phyloP scores from a whole-genome alignment of 345 rosid genomes.

The Brassica rapa region DNA sequence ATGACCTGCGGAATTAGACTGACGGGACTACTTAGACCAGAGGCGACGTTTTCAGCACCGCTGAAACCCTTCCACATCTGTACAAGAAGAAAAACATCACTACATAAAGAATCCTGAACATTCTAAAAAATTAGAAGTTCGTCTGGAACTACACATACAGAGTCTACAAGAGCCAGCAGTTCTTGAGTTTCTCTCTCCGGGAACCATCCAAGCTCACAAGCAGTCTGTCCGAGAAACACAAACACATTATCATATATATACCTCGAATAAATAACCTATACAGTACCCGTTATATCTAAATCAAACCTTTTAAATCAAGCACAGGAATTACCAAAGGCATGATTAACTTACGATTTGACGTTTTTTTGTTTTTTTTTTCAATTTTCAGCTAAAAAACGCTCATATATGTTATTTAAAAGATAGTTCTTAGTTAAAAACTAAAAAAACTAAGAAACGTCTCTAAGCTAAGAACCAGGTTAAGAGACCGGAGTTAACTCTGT shows the following conservation, averaged over 20 bases:
- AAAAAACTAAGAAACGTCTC: no score
- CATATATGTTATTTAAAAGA: no score
- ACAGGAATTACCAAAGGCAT: no score
- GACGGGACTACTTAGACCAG: conserved; percentile 34
- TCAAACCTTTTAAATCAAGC: no score
- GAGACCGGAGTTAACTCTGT: neutral
- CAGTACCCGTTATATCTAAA: neutral
- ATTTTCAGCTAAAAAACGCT: no score
- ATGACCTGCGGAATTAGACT: conserved; percentile 49
- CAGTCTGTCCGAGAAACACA: conserved; percentile 51
- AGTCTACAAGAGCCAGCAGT: conserved; percentile 51
- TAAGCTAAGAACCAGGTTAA: no score
- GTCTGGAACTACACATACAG: conserved; percentile 46
- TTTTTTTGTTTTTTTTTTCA: no score
- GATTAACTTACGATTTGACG: no score
- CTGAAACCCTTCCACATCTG: conserved; percentile 65
- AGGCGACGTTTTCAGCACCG: conserved; percentile 42
- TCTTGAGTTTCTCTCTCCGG: conserved; percentile 57
- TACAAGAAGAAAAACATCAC: conserved; percentile 35
- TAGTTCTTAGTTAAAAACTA: no score
- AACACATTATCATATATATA: neutral
- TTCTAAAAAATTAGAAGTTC: neutral
- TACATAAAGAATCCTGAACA: neutral
- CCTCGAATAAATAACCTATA: neutral
- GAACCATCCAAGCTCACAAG: conserved; percentile 84